Conservation (phyloP, 371 early-diverging fungal genomes). For the Haplosporangium sp. region DNA sequence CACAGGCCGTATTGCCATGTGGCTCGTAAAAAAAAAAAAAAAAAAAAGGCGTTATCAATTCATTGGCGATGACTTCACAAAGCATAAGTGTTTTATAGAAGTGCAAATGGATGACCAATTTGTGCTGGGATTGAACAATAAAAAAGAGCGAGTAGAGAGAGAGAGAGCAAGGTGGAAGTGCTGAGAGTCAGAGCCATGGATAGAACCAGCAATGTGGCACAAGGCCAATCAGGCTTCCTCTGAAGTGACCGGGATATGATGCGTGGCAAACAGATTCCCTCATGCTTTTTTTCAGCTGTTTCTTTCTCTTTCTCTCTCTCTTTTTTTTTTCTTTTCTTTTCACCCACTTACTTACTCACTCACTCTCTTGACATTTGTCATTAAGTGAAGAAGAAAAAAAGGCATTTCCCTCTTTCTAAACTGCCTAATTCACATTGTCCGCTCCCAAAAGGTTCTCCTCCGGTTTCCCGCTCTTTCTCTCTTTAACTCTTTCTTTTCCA, state of each 20-base stretch:
- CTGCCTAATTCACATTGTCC: not conserved
- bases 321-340: not conserved
- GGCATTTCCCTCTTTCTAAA: not conserved
- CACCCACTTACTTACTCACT: not conserved
- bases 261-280: not conserved
- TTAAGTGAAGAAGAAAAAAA: not conserved
- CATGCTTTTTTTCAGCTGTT: not conserved
- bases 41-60: not conserved
- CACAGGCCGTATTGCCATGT: not conserved
- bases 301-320: constrained; percentile 1
- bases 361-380: constrained; percentile 8
- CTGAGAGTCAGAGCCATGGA: not conserved
- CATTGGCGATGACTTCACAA: constrained; percentile 7
- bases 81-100: constrained; percentile 7
- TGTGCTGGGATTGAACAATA: constrained; percentile 3
- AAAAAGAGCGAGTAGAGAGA: not conserved
- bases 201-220: constrained; percentile 16
- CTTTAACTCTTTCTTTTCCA: not conserved
- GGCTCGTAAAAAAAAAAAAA: not conserved
- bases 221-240: constrained; percentile 11
- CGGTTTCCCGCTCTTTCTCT: constrained; percentile 15
- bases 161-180: not conserved
- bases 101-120: not conserved
- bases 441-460: too few species aligned
- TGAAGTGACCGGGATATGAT: constrained; percentile 1